Conservation (phyloP, 208 protist species). For the Wallacemonas sp. region DNA sequence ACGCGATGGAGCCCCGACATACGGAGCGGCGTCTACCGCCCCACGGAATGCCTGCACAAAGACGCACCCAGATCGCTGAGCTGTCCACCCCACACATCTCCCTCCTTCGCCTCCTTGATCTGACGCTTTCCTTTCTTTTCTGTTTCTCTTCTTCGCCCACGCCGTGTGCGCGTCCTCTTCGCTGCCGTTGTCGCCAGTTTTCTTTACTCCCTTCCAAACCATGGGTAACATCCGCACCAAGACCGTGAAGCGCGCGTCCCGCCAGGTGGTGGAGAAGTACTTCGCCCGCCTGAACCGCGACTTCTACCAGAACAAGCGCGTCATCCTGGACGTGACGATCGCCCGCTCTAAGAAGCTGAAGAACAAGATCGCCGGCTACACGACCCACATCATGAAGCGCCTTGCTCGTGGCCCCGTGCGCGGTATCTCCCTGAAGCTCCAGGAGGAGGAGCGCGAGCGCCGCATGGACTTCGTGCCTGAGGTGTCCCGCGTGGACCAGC, state of each 20-base stretch:
- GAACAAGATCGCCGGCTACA: conserved; percentile 99
- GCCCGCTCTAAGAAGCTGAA: conserved; percentile 99
- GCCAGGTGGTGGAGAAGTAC: conserved; percentile 99
- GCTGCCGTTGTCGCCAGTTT: background rate
- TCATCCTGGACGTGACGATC: conserved; percentile 96
- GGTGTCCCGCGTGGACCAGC: conserved; percentile 83
- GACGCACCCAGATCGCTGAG: too few species aligned
- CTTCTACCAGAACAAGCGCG: conserved; percentile 99
- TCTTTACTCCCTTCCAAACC: conserved; percentile 16
- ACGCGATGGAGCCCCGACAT: too few species aligned
- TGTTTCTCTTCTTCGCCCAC: conserved; percentile 11
- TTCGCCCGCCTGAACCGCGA: conserved; percentile 98
- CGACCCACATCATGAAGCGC: conserved; percentile 99
- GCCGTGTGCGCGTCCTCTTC: background rate
- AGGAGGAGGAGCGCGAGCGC: conserved; percentile 99
- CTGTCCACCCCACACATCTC: too few species aligned
- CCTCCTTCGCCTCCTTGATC: too few species aligned
- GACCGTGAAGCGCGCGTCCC: conserved; percentile 99
- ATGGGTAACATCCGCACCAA: conserved; percentile 99
- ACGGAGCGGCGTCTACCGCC: too few species aligned
- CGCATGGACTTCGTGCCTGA: conserved; percentile 99
- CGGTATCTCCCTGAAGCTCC: conserved; percentile 99
- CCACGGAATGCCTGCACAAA: too few species aligned
- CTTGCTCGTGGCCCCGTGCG: conserved; percentile 98
- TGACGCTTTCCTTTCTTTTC: background rate